Evolutionary conservation across 163 green algal genomes (phyloP), one percentile per base, ranked within the genome.

Genomic region (Scenedesmus sp.): DNA sequence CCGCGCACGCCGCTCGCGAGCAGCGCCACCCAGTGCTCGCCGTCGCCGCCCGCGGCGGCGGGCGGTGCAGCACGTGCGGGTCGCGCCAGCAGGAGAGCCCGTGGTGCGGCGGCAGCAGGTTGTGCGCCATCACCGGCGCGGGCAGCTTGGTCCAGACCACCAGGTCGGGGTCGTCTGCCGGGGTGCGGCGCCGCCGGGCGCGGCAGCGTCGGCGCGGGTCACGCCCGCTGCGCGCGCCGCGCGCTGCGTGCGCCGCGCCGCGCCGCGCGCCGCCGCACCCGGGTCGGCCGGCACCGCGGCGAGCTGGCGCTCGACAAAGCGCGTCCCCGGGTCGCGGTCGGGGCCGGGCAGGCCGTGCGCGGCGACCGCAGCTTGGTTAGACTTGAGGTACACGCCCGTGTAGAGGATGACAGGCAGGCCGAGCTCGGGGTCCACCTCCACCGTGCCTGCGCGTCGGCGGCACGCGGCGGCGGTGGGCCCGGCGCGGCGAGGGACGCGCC

Each of bases 281-380:
- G 64, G 75, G 63, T 94, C 86, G 10, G 83, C 87, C 18, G 87
- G 87, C 22, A 91, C 83, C 14, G 87, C 92, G 11, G 73, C 77
- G 26, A 87, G 83, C 81, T 96, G 92, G 4, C 57, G 80, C 82
- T 96, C 92, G 29, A 96, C 89, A 83, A 94, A 96, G 13, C 89
- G 87, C 33, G 94, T 85, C 5, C 83, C 80, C 15, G 94, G 82
- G 84, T 96, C 92, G 48, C 86, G 87, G 54, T 91, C 86, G 0
- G 64, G 42, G 0, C 87, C 84, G 0, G 90, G 92, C 29, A 93
- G 79, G 5, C 74, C 74, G 13, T 70, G 74, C 3, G 34, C 36
- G 3, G 74, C 63, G 22, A 81, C 74, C 18, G 74, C 62, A 17
- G 48, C 63, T 2, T 14, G 15, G 34, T 81, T 81, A 15, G 48